phyloP scores from a whole-genome alignment of 176 grass and related monocot genomes.

The Calamus simplicifolius region DNA sequence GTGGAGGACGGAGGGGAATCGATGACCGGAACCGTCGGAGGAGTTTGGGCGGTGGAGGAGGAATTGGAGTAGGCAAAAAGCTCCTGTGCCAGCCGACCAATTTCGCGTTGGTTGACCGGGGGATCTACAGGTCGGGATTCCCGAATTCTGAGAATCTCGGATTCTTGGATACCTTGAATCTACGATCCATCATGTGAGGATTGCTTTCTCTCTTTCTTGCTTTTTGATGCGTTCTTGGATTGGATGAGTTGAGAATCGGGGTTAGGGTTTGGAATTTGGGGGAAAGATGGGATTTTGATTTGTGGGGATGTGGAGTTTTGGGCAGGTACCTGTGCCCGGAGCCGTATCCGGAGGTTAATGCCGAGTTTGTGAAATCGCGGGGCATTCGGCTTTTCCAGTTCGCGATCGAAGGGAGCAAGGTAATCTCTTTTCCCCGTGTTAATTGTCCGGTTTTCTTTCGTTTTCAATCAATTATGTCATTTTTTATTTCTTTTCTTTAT shows the following conservation, averaged over 20 bases:
- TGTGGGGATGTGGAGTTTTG: neutral
- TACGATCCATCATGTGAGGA: slow-evolving; percentile 24
- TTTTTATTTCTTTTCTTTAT: neutral
- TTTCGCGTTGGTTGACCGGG: slow-evolving; percentile 17
- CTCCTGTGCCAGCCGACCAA: slow-evolving; percentile 3
- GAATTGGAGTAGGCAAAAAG: neutral
- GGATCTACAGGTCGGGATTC: slow-evolving; percentile 19
- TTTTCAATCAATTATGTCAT: neutral
- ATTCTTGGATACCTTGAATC: slow-evolving; percentile 12
- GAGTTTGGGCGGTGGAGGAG: too few relatives aligned
- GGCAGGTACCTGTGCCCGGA: slow-evolving; percentile 53
- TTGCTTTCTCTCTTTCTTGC: neutral
- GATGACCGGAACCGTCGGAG: too few relatives aligned
- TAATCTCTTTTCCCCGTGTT: slow-evolving; percentile 1
- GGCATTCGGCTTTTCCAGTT: slow-evolving; percentile 57
- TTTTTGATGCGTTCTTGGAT: neutral
- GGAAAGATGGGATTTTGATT: slow-evolving; percentile 1
- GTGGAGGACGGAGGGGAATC: too few relatives aligned
- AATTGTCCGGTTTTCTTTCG: neutral
- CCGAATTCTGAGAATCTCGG: neutral
- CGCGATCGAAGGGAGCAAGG: slow-evolving; percentile 59
- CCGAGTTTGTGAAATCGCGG: slow-evolving; percentile 29
- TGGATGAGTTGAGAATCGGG: too few relatives aligned
- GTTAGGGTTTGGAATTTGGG: too few relatives aligned
- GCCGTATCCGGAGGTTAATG: slow-evolving; percentile 41